These are phyloP conservation scores for Spathaspora passalidarum DNA, from an alignment of 805 yeast genomes.

Conservation along the genomic window DNA sequence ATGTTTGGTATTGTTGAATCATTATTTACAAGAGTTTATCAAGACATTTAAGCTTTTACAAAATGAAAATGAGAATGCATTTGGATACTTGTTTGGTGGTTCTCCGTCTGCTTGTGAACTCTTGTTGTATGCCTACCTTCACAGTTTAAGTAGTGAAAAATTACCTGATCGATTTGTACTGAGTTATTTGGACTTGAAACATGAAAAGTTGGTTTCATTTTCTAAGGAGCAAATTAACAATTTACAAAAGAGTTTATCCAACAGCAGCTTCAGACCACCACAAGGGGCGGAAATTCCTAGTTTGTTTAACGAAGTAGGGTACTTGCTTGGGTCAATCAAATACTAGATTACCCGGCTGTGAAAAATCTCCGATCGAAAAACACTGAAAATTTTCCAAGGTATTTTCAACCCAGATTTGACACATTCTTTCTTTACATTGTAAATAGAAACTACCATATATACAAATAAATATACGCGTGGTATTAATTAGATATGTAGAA, in stretches of 20 bases:
- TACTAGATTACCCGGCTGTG: constrained; percentile 7
- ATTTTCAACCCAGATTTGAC: background rate
- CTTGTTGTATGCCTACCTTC: constrained; percentile 38
- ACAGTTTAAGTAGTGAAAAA: constrained; percentile 24
- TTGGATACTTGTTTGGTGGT: constrained; percentile 4
- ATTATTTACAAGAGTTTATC: constrained; percentile 16
- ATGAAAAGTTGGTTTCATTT: constrained; percentile 23
- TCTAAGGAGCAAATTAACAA: constrained; percentile 10
- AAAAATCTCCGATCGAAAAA: background rate
- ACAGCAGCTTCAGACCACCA: constrained; percentile 21
- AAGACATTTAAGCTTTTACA: constrained; percentile 10
- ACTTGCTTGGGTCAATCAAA: constrained; percentile 10
- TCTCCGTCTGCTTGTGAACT: constrained; percentile 30
- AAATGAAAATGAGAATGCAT: constrained; percentile 9
- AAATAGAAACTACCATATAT: background rate
- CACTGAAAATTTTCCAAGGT: too few relatives aligned
- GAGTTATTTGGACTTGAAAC: constrained; percentile 28
- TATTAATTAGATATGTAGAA: background rate
- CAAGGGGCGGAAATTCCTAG: constrained; percentile 29
- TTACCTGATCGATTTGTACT: constrained; percentile 43
- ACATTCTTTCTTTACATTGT: constrained; percentile 1
- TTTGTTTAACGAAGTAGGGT: constrained; percentile 32
- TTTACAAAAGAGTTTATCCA: constrained; percentile 7
- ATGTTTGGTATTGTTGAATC: constrained; percentile 25
- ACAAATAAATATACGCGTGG: background rate